Percentiles rank a stretch among this genome's conserved stretches.
Evolutionary conservation across 2,329 filamentous ascomycete genomes (phyloP).

Genomic region (Colletotrichum sp.): DNA sequence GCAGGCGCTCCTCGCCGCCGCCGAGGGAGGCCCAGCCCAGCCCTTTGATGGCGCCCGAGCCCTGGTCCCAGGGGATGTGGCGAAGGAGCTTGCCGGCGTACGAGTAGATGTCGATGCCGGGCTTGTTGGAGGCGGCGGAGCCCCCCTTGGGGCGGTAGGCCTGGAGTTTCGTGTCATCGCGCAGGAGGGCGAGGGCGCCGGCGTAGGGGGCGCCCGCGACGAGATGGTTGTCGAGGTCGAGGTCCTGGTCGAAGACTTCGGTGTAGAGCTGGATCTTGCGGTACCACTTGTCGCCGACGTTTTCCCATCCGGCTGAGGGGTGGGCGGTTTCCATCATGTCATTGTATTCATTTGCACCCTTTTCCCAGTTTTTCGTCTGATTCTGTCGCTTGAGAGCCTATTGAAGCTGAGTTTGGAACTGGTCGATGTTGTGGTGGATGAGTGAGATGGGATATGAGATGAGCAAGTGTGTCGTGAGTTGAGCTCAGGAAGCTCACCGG

Average conservation of each 20-base stretch:
- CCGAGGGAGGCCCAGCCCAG: constrained; percentile 85
- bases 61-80: constrained; percentile 89
- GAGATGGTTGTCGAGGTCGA: constrained; percentile 94
- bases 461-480: not conserved
- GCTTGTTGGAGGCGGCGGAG: constrained; percentile 56
- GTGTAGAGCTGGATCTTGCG: constrained; percentile 94
- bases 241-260: constrained; percentile 87
- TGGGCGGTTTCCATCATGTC: constrained; percentile 61
- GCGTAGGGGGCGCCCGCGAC: constrained; percentile 91
- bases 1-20: constrained; percentile 75
- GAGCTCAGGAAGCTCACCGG: not conserved
- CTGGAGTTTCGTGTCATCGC: constrained; percentile 85
- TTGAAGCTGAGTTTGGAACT: not conserved
- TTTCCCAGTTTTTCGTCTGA: not conserved
- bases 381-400: rapidly evolving
- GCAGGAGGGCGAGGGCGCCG: constrained; percentile 86
- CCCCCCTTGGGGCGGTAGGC: constrained; percentile 73
- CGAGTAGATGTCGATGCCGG: constrained; percentile 93
- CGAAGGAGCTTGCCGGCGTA: constrained; percentile 88
- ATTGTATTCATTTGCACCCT: constrained; percentile 29
- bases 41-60: constrained; percentile 77
- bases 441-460: not conserved
- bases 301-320: constrained; percentile 91
- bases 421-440: not conserved
- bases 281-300: constrained; percentile 91